Percentiles rank a stretch among this genome's conserved stretches.
Conservation (phyloP, 1,139 yeast species). For the Kurtzmaniella quercitrusa region DNA sequence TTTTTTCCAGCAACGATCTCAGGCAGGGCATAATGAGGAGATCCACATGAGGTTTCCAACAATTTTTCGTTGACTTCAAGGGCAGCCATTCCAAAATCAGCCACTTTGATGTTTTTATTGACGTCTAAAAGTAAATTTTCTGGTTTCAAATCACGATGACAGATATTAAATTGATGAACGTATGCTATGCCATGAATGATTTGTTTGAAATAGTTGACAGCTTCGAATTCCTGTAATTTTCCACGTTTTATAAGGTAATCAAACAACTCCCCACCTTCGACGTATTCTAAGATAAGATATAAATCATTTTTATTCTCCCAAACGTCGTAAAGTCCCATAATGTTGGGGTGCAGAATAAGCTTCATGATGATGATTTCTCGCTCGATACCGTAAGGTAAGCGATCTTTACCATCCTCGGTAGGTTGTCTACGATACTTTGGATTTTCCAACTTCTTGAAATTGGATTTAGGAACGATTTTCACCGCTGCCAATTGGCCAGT, state of each 20-base stretch:
- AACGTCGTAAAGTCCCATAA: conserved; percentile 93
- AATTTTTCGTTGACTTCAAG: conserved; percentile 80
- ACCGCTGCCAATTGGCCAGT: conserved; percentile 95
- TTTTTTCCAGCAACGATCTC: conserved; percentile 93
- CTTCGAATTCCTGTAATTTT: conserved; percentile 82
- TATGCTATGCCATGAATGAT: conserved; percentile 88
- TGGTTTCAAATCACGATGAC: conserved; percentile 94
- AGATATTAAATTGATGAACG: conserved; percentile 90
- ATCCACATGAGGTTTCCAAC: conserved; percentile 94
- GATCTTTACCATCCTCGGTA: conserved; percentile 46
- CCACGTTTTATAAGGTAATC: conserved; percentile 89
- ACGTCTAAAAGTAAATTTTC: conserved; percentile 87
- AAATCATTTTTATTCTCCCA: conserved; percentile 97
- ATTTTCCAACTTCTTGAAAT: conserved; percentile 51
- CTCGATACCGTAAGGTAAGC: conserved; percentile 89
- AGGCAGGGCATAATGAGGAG: conserved; percentile 98
- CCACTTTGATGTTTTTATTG: conserved; percentile 85
- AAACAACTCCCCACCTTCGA: conserved; percentile 95
- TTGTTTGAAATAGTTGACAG: conserved; percentile 86
- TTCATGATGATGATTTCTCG: conserved; percentile 93
- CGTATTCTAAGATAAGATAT: conserved; percentile 87
- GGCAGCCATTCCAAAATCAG: conserved; percentile 99
- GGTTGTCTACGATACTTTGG: conserved; percentile 40
- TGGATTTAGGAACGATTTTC: conserved; percentile 87
- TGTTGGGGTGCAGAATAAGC: conserved; percentile 86